phyloP scores from a whole-genome alignment of 139 green algal genomes.

The Haematococcus sp. region DNA sequence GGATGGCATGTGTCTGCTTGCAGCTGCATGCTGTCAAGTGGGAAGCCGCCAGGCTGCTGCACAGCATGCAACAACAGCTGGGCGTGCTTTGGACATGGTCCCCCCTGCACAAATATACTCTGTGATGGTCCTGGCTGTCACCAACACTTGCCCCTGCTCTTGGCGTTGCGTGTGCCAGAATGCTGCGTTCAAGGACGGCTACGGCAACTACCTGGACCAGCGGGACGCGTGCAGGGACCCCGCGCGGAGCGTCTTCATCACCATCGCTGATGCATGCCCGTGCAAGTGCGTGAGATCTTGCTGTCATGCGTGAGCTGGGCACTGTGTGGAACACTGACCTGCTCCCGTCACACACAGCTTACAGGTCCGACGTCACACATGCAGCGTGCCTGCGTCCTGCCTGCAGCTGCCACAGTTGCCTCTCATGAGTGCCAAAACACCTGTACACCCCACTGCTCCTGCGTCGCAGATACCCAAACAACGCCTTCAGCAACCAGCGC shows the following conservation, averaged over 20 bases:
- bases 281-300: slow-evolving; percentile 7
- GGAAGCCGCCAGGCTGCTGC: not conserved
- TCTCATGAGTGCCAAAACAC: not conserved
- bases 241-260: slow-evolving; percentile 17
- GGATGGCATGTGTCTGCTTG: slow-evolving; percentile 1
- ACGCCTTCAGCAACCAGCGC: slow-evolving; percentile 19
- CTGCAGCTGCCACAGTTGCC: not conserved
- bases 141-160: no score
- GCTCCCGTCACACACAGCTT: no score
- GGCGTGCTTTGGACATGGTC: not conserved
- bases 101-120: not conserved
- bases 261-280: slow-evolving; percentile 28
- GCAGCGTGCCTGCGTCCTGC: no score
- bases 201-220: slow-evolving; percentile 15
- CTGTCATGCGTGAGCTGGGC: not conserved
- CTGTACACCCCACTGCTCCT: not conserved
- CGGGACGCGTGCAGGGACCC: slow-evolving; percentile 13
- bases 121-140: no score
- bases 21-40: not conserved
- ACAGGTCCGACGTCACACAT: no score
- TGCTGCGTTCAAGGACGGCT: slow-evolving; percentile 13
- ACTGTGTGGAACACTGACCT: no score
- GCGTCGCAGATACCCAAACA: slow-evolving; percentile 2
- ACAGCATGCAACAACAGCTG: not conserved
- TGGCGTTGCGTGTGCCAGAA: not conserved